These are phyloP conservation scores for Lavandula angustifolia DNA, from an alignment of 257 asterid species.

Conservation along the genomic window DNA sequence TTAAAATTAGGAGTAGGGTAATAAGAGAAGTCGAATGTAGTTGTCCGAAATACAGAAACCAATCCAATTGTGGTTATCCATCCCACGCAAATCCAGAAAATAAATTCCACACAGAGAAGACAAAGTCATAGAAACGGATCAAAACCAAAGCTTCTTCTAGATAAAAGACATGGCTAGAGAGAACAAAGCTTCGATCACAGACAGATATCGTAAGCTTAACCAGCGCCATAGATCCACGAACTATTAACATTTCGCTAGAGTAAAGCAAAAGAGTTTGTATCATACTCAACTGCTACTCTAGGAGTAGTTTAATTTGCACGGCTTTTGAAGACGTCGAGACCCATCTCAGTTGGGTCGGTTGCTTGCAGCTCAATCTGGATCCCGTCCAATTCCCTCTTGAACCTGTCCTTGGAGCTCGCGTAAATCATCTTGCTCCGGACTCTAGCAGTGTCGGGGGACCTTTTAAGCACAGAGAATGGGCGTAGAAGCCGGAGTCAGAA, in stretches of 20 bases:
- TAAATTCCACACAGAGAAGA: conserved; percentile 30
- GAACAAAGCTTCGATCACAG: conserved; percentile 34
- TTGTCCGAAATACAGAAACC: conserved; percentile 28
- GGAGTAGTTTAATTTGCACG: conserved; percentile 35
- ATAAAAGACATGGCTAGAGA: conserved; percentile 32
- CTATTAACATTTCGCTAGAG: conserved; percentile 50
- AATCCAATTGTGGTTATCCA: conserved; percentile 31
- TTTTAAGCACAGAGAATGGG: conserved; percentile 10
- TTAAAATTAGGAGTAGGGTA: not conserved
- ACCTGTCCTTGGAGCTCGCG: conserved; percentile 44
- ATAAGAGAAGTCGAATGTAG: conserved; percentile 12
- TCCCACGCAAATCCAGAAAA: conserved; percentile 27
- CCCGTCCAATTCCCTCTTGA: conserved; percentile 43
- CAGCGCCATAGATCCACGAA: conserved; percentile 41
- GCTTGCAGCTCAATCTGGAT: conserved; percentile 43
- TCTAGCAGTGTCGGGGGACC: conserved; percentile 39
- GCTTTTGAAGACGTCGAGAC: conserved; percentile 38
- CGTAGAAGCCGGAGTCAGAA: not conserved
- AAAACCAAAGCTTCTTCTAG: conserved; percentile 33
- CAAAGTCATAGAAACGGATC: conserved; percentile 16
- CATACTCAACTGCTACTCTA: conserved; percentile 27
- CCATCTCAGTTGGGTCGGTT: conserved; percentile 41
- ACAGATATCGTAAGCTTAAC: conserved; percentile 39
- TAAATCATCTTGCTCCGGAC: conserved; percentile 42
- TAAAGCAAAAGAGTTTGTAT: conserved; percentile 30